These are phyloP conservation scores for Pharus latifolius DNA, from an alignment of 176 grass and related monocot genomes.

Conservation along the genomic window DNA sequence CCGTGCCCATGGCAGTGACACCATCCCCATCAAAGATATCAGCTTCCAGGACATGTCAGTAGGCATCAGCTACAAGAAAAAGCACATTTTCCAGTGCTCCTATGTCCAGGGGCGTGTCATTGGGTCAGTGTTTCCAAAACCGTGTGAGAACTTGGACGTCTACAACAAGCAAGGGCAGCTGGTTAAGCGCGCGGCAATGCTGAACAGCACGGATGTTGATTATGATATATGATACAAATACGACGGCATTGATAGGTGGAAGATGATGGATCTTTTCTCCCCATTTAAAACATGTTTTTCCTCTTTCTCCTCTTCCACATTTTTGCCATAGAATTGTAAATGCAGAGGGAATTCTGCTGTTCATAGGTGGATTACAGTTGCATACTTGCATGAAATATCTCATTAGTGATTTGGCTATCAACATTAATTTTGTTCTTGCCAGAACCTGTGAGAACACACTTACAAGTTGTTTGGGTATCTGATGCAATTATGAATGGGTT, in stretches of 20 bases:
- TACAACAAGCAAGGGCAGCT: constrained; percentile 46
- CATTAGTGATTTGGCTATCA: background rate
- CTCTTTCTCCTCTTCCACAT: background rate
- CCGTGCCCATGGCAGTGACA: constrained; percentile 68
- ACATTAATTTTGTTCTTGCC: background rate
- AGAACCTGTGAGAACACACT: background rate
- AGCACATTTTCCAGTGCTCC: constrained; percentile 88
- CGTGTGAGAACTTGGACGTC: constrained; percentile 71
- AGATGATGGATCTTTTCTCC: background rate
- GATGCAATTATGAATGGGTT: too few relatives aligned
- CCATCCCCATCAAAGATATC: constrained; percentile 61
- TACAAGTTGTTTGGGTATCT: too few relatives aligned
- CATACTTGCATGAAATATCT: constrained; percentile 19
- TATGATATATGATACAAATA: constrained; percentile 65
- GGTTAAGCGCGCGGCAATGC: constrained; percentile 24
- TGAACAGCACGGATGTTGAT: constrained; percentile 62
- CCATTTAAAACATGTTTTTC: background rate
- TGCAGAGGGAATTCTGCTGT: constrained; percentile 18
- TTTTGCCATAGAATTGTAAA: constrained; percentile 24
- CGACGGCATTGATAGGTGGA: background rate
- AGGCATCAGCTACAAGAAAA: constrained; percentile 94
- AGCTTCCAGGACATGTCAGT: constrained; percentile 68
- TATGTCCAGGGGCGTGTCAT: constrained; percentile 56
- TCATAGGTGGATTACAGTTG: constrained; percentile 1
- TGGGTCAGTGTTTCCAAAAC: constrained; percentile 56